Evolutionary conservation across 768 basidiomycete genomes (phyloP).

Genomic region (Lactarius akahatsu): DNA sequence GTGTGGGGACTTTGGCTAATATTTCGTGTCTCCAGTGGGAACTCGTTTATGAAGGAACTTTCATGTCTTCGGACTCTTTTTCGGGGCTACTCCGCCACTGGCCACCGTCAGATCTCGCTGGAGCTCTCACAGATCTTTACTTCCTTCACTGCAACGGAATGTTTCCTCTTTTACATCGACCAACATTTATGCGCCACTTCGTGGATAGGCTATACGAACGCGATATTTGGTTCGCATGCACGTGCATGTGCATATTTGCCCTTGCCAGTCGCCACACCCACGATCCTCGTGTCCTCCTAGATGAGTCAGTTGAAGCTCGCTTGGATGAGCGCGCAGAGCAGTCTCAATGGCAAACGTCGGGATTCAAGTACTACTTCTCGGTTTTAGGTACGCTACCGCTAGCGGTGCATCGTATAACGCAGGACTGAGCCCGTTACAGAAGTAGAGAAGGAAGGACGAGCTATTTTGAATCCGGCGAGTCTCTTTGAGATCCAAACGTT

Average conservation of each 20-base stretch:
- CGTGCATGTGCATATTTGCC: slow-evolving; percentile 35
- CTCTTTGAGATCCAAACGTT: slow-evolving; percentile 64
- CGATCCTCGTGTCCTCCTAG: slow-evolving; percentile 33
- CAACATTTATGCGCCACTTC: slow-evolving; percentile 66
- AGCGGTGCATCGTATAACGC: slow-evolving; percentile 12
- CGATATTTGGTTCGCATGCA: slow-evolving; percentile 36
- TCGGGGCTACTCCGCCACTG: slow-evolving; percentile 44
- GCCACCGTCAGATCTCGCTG: slow-evolving; percentile 62
- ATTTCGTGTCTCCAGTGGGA: slow-evolving; percentile 52
- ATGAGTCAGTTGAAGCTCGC: slow-evolving; percentile 34
- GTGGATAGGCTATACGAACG: slow-evolving; percentile 52
- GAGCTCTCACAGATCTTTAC: slow-evolving; percentile 60
- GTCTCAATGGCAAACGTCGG: slow-evolving; percentile 52
- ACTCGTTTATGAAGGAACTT: slow-evolving; percentile 49
- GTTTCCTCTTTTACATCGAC: slow-evolving; percentile 68
- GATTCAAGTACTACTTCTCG: slow-evolving; percentile 58
- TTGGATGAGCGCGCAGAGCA: slow-evolving; percentile 34
- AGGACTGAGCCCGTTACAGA: slow-evolving; percentile 38
- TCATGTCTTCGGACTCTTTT: slow-evolving; percentile 35
- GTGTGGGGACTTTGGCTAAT: not conserved
- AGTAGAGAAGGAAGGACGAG: slow-evolving; percentile 49
- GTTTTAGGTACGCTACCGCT: slow-evolving; percentile 46
- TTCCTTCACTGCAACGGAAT: slow-evolving; percentile 61
- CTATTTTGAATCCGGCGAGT: slow-evolving; percentile 54
- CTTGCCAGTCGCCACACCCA: slow-evolving; percentile 34